Base-by-base conservation (phyloP, 192 early-diverging fungal genomes). In the Allomyces macrogynus region DNA sequence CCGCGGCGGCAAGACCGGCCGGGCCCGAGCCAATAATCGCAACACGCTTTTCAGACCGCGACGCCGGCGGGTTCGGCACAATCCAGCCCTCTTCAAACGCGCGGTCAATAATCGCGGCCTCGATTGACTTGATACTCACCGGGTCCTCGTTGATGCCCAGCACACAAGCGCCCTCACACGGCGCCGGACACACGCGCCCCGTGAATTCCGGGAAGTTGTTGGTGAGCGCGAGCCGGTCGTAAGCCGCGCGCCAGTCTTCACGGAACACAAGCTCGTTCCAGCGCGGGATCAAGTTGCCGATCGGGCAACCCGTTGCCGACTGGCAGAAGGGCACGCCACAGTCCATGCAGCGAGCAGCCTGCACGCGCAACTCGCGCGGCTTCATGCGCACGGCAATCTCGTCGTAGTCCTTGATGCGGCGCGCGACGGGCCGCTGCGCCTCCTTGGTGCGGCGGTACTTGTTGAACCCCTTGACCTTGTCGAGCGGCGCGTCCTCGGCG, bases 121-220 rank as follows among this genome's bases (percentile, higher is more conserved):
- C 95, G 70, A 98, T 98, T 14, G 82, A 85, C 80, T 98, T 98
- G 80, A 98, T 96, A 7, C 87, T 84, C 60, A 98, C 95, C 12
- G 95, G 92, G 63, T 80, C 69, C 69, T 91, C 95, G 72, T 90
- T 93, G 74, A 98, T 94, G 23, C 95, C 95, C 5, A 94, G 78
- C 16, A 89, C 88, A 69, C 95, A 98, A 11, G 93, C 91, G 60
- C 92, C 92, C 75, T 99, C 93, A 74, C 90, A 99, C 24, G 93
- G 93, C 66, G 95, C 95, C 14, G 95, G 95, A 71, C 95, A 96
- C 32, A 98, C 95, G 67, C 95, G 88, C 61, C 95, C 95, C 61
- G 95, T 98, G 75, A 98, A 98, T 77, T 98, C 95, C 61, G 95
- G 95, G 81, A 98, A 98, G 80, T 98, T 98, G 82, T 95, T 95